Evolutionary conservation across 208 protist genomes (phyloP), one percentile per base, ranked within the genome.

Genomic region (Acanthamoeba sp.): DNA sequence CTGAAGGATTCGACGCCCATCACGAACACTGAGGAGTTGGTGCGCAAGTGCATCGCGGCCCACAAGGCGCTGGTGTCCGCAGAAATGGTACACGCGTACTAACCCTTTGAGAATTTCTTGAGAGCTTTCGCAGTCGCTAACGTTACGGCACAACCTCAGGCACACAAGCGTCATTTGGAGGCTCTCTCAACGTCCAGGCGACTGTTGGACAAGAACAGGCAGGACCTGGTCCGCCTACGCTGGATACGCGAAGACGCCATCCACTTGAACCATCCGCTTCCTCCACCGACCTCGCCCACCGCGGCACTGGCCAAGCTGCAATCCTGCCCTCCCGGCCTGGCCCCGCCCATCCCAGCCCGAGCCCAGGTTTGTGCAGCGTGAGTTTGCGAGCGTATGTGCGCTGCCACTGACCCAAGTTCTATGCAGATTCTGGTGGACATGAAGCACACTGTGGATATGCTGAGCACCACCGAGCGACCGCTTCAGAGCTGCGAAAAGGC

Each of bases 401-500:
- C n/a, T n/a, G n/a, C n/a, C n/a, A n/a, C n/a, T n/a, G n/a, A n/a
- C n/a, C n/a, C n/a, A n/a, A n/a, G n/a, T n/a, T n/a, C n/a, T n/a
- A n/a, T n/a, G n/a, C 73, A 84, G 78, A 48, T 87, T 20, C 40
- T 87, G 78, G 78, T 38, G 78, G 78, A 57, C 27, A 62, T 87
- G 78, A 29, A 18, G 62, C 62, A 69, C 29, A 29, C 62, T 10
- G 29, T 29, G n/a, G 29, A 69, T 36, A 3, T 69, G 62, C 62
- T 69, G 62, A 69, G 62, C 62, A 36, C 62, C 9, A 69, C 62
- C 7, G 78, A 87, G 38, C 32, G 50, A 36, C 32, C 78, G 12
- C 40, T 87, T 32, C 78, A 87, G 50, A 34, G 16, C 78, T 87
- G 78, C 78, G 78, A 87, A 32, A 48, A 57, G 50, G 78, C 40